Conservation (phyloP, 139 green algal genomes). For the Ettlia oleoabundans region DNA sequence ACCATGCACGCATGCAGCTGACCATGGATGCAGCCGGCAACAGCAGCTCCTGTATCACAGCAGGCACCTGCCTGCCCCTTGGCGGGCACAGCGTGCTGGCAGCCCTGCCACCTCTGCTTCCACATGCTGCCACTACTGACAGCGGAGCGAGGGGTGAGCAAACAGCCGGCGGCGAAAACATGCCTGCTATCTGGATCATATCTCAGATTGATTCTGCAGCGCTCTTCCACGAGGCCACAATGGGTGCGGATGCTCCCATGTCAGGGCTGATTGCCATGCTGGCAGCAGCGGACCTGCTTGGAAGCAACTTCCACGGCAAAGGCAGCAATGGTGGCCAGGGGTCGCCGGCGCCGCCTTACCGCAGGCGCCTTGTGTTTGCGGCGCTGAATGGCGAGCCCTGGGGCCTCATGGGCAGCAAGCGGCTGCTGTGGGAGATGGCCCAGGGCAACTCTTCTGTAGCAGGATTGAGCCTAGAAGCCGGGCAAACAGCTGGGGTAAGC, state of each 20-base stretch:
- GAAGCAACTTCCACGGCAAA: too few relatives aligned
- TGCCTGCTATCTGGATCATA: conserved; percentile 58
- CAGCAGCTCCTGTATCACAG: conserved; percentile 58
- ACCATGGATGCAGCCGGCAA: conserved; percentile 60
- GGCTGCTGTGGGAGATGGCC: conserved; percentile 75
- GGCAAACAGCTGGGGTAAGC: background rate
- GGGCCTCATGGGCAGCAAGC: conserved; percentile 73
- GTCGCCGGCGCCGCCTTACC: background rate
- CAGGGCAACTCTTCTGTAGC: background rate
- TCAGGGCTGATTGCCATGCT: conserved; percentile 80
- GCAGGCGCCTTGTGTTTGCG: conserved; percentile 62
- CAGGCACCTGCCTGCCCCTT: conserved; percentile 66
- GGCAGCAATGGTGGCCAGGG: background rate
- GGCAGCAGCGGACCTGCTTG: conserved; percentile 64
- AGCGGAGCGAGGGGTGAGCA: too few relatives aligned
- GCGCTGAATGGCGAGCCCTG: conserved; percentile 72
- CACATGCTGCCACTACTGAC: background rate
- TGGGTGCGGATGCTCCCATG: conserved; percentile 63
- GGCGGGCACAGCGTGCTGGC: conserved; percentile 78
- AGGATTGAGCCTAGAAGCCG: conserved; percentile 47
- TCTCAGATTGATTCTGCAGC: conserved; percentile 59
- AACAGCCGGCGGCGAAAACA: too few relatives aligned
- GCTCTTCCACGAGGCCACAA: conserved; percentile 66
- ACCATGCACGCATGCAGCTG: conserved; percentile 56
- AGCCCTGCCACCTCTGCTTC: conserved; percentile 61